Percentiles rank a stretch among this genome's conserved stretches.
Conservation (phyloP, 192 early-diverging fungal species). For the Funneliformis geosporum region DNA sequence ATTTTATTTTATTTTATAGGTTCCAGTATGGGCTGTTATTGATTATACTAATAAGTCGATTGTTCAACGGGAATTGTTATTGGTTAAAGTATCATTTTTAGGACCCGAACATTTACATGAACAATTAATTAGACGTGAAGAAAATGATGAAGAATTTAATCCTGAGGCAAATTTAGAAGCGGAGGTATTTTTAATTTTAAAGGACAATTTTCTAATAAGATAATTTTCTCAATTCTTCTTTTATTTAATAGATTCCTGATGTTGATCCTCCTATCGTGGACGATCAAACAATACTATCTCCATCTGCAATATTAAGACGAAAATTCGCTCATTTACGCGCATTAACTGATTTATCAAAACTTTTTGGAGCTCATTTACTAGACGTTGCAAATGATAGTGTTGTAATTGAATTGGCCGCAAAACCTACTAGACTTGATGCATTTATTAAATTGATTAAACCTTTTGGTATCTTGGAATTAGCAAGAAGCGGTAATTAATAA, state of each 20-base stretch:
- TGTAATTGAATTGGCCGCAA: slow-evolving; percentile 88
- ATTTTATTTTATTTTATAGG: slow-evolving; percentile 45
- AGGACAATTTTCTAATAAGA: not conserved
- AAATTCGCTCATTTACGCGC: slow-evolving; percentile 70
- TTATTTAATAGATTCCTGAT: slow-evolving; percentile 15
- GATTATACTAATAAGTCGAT: slow-evolving; percentile 90
- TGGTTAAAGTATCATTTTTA: slow-evolving; percentile 90
- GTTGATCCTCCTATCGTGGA: slow-evolving; percentile 16
- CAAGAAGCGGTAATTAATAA: slow-evolving; percentile 72
- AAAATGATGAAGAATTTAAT: slow-evolving; percentile 42
- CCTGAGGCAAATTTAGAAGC: slow-evolving; percentile 22
- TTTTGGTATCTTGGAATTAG: slow-evolving; percentile 93
- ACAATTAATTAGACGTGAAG: slow-evolving; percentile 48
- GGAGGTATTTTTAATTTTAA: not conserved
- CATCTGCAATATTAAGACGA: slow-evolving; percentile 52
- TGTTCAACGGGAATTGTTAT: slow-evolving; percentile 89
- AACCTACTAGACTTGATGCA: slow-evolving; percentile 83
- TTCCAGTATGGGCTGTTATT: slow-evolving; percentile 95
- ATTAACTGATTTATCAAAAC: slow-evolving; percentile 75
- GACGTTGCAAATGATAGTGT: slow-evolving; percentile 84
- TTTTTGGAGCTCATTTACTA: slow-evolving; percentile 86
- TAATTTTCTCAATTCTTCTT: not conserved
- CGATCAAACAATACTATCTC: slow-evolving; percentile 36
- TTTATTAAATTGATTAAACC: slow-evolving; percentile 93
- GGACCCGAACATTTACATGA: slow-evolving; percentile 65